Evolutionary conservation across 2,329 filamentous ascomycete genomes (phyloP), one percentile per base, ranked within the genome.

Genomic region (Trichoderma hamatum): DNA sequence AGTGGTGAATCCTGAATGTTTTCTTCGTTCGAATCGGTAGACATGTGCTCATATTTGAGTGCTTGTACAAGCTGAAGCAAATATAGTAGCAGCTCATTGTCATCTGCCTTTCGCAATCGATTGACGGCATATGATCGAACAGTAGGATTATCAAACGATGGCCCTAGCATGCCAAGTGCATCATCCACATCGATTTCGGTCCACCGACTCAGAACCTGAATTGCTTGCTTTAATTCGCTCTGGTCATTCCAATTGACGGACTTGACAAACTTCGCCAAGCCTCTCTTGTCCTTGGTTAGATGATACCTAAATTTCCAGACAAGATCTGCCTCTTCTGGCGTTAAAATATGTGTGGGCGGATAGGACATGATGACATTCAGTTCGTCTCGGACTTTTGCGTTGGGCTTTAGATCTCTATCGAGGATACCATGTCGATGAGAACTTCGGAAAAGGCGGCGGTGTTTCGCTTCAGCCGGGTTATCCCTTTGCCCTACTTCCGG

Each of bases 251-350:
- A 99, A 73, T 96, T 94, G 49, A 97, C 95, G 0, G 95, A 97
- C 79, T 98, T 99, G 78, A 98, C 93, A 74, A 99, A 97, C 75
- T 99, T 99, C 39, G 95, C 99, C 69, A 98, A 84, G 2, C 95
- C 92, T 74, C 91, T 85, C 80, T 99, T 99, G 78, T 99, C 94
- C 69, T 94, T 87, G 1, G 94, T 96, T 26, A 99, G 81, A 78
- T 97, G 95, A 79, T 98, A 97, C 69, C 96, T 88, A 82, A 98
- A 99, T 75, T 96, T 96, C 96, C 96, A 99, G 24, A 99, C 89
- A 63, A 97, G 85, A 79, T 99, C 96, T 76, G 97, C 96, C 79
- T 99, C 96, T 77, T 97, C 94, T 0, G 93, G 88, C 1, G 89
- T 93, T 28, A 99, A 84, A 59, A 92, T 88, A 71, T 97, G 94